Percentiles rank a stretch among this genome's conserved stretches.
Conservation (phyloP, 352 stramenopile species). For the Elongisporangium senticosum region DNA sequence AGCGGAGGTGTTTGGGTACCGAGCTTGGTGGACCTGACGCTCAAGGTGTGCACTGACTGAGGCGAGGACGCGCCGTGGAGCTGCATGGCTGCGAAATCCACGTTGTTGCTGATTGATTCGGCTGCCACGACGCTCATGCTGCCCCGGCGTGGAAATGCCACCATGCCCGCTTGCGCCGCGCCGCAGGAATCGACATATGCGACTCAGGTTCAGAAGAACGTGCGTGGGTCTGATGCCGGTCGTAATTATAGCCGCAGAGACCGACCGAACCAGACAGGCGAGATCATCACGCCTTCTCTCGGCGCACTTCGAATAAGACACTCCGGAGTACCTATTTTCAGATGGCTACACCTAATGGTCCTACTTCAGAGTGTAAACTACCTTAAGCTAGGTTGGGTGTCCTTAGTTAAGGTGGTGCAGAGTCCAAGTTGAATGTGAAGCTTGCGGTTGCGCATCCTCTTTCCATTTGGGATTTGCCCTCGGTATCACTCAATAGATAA, state of each 20-base stretch:
- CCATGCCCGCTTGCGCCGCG: not conserved
- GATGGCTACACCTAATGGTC: not conserved
- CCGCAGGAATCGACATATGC: not conserved
- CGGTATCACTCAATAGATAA: not conserved
- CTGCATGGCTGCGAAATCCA: not conserved
- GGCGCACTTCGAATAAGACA: not conserved
- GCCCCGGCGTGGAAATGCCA: not conserved
- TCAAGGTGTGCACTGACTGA: not conserved
- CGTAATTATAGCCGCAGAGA: not conserved
- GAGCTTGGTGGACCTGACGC: not conserved
- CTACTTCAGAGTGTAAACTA: not conserved
- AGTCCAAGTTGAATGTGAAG: not conserved
- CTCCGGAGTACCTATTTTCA: not conserved
- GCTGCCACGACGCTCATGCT: not conserved
- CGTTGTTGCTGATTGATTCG: not conserved
- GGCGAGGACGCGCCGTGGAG: not conserved
- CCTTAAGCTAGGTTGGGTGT: not conserved
- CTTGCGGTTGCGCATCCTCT: not conserved
- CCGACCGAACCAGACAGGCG: not conserved
- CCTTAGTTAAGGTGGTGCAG: not conserved
- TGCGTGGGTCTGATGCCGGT: not conserved
- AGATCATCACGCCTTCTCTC: not conserved
- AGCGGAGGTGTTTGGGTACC: not conserved
- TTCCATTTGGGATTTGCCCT: not conserved
- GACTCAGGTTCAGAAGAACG: slow-evolving; percentile 1